Base-by-base conservation (phyloP, 108 stramenopile species). In the Pseudonitzschia multiseries region DNA sequence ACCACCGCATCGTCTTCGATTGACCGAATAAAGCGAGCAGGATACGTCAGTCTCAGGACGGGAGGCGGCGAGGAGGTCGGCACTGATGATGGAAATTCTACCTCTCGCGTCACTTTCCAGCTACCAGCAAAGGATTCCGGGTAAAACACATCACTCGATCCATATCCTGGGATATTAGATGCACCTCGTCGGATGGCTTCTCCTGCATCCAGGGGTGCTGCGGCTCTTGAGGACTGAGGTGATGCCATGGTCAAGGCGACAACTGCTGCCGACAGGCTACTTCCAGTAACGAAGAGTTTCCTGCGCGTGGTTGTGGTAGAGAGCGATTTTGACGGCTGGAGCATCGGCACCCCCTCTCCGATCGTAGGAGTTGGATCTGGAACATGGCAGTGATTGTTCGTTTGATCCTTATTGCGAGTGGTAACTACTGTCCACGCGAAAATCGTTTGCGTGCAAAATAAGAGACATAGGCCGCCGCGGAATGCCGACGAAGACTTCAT, bases 91-190 rank as follows among this genome's bases (percentile, higher is more conserved):
- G 71, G 66, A 33, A 79, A 68, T n/a, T 78, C 64, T 0, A 93
- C 83, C 43, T 82, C 29, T 2, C 87, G 75, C 20, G 83, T 89
- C 51, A 71, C 28, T 44, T 64, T 85, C 90, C 93, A 91, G 53
- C 53, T 78, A 22, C 90, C 93, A 20, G 63, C 71, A 57, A 86
- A 85, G n/a, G 77, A 75, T 8, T 68, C 29, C 21, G 89, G 89
- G 61, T 89, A 93, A 31, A 84, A 93, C 10, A 93, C 82, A 69
- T 93, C 92, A 22, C 88, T 72, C 18, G 79, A 83, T 8, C 92
- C 92, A 36, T 88, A 86, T 0, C 89, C 89, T 2, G 92, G 92
- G 59, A 93, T 75, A 4, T 86, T 90, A 0, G 92, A 74, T 15
- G 91, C 83, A 4, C 77, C 72, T 24, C 83, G 72, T 13, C 91